Evolutionary conservation across 129 eudicot genomes (phyloP).

Genomic region (Daucus carota): DH1_v3.0 NC_030383.2:13520501-13521000

Average conservation of each 20-base stretch:
- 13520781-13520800: constrained; percentile 15
- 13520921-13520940: too few species aligned
- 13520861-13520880: constrained; percentile 70
- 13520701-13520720: constrained; percentile 69
- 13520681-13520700: constrained; percentile 76
- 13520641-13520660: constrained; percentile 57
- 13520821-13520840: not conserved
- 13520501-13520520: not conserved
- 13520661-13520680: constrained; percentile 86
- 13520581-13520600: constrained; percentile 81
- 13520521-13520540: not conserved
- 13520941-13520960: too few species aligned
- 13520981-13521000: too few species aligned
- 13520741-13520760: constrained; percentile 81
- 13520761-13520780: constrained; percentile 80
- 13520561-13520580: constrained; percentile 70
- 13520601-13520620: constrained; percentile 91
- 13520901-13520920: constrained; percentile 76
- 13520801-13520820: not conserved
- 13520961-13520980: too few species aligned
- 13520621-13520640: constrained; percentile 90
- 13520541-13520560: constrained; percentile 75
- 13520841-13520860: constrained; percentile 45
- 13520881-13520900: constrained; percentile 80
- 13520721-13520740: constrained; percentile 86